Percentiles rank a stretch among this genome's conserved stretches.
phyloP scores from a whole-genome alignment of 202 grass and related monocot genomes.

The Setaria viridis region DNA sequence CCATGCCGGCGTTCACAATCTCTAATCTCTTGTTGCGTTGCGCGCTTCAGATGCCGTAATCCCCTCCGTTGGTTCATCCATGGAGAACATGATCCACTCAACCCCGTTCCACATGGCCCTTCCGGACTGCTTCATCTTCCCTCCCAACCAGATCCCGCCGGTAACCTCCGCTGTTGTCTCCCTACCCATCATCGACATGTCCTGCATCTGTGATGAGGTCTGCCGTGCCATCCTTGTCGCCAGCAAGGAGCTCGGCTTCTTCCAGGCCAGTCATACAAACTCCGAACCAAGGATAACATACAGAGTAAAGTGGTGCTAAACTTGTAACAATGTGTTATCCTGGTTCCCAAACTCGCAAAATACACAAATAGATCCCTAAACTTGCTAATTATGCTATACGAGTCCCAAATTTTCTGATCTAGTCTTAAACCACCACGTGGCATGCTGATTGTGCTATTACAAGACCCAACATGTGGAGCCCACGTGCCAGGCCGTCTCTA shows the following conservation, averaged over 20 bases:
- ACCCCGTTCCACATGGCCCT: slow-evolving; percentile 21
- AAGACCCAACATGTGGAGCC: no score
- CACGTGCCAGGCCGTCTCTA: no score
- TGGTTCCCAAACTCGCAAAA: no score
- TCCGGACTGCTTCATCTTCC: slow-evolving; percentile 41
- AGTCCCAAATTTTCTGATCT: no score
- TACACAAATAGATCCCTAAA: no score
- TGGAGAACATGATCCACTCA: slow-evolving; percentile 59
- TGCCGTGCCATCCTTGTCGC: slow-evolving; percentile 38
- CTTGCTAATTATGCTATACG: no score
- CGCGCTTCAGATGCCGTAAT: neutral
- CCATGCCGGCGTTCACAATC: neutral
- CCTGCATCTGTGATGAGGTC: slow-evolving; percentile 40
- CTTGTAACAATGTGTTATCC: no score
- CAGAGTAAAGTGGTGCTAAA: no score
- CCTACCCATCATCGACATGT: slow-evolving; percentile 56
- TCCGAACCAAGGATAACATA: neutral
- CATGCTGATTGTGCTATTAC: no score
- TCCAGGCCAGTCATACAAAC: slow-evolving; percentile 32
- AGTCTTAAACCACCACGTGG: no score
- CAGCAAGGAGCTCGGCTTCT: slow-evolving; percentile 62
- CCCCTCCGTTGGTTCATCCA: neutral
- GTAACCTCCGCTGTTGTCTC: neutral
- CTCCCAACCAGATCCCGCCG: slow-evolving; percentile 32
- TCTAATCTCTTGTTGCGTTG: neutral